Evolutionary conservation across 2,329 filamentous ascomycete genomes (phyloP), one percentile per base, ranked within the genome.

Genomic region (Cercospora zeae-maydis): DNA sequence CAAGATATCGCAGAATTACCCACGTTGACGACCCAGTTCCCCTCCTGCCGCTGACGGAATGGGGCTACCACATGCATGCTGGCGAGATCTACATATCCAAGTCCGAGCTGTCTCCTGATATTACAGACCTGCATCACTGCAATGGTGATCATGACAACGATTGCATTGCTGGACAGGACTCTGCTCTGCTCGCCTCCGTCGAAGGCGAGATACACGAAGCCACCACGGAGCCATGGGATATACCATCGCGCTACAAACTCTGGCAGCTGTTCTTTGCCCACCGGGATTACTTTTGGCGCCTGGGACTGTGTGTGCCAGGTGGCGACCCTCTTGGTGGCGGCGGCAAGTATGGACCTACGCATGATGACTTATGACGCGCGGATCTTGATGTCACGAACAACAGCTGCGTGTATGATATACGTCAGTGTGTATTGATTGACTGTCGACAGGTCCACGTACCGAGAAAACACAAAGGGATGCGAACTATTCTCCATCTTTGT

Each of bases 241-340:
- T 83, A 14, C 81, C 77, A n/a, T 77, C 76, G 76, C 84, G 76
- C 75, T 93, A 84, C 70, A 90, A 89, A 75, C 83, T 96, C n/a
- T 96, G 93, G 92, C 87, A 96, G 77, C 79, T 97, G 7, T 88
- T 98, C 73, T 96, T 96, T 76, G 90, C 93, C 1, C 95, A 99
- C 78, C 82, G 95, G 39, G 95, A 99, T 78, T 99, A 99, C 76
- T 98, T 99, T 77, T 96, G 92, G 91, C 84, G 95, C 61, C 77
- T 99, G 58, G 95, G 95, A 0, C 79, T 98, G 33, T 99, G 95
- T 78, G 81, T 97, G 1, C 93, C 93, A 33, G 72, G 72, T 13
- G 73, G 73, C 45, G 73, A 74, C 66, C 70, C 71, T 10, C 53
- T 71, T 24, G 71, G 70, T 49, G 67, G 69, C 13, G 71, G 71